Evolutionary conservation across 1,284 basidiomycete species (phyloP).

Genomic region (Trichosporon asahii): DNA sequence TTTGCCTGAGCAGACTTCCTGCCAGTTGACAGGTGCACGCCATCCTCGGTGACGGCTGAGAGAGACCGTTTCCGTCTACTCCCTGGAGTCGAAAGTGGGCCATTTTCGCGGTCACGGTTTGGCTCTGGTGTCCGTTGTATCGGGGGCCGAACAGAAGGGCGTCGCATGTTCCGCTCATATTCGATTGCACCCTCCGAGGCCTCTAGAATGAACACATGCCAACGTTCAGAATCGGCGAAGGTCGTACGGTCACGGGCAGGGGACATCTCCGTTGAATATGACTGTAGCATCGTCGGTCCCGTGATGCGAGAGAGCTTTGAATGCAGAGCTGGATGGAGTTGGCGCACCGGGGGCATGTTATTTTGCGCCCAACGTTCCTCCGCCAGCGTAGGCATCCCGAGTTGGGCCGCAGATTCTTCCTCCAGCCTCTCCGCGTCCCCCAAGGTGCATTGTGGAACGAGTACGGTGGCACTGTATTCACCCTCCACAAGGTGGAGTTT

Average conservation of each 20-base stretch:
- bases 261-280: neutral
- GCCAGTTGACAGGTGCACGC: neutral
- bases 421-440: neutral
- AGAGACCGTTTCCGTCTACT: neutral
- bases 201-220: neutral
- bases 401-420: neutral
- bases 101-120: neutral
- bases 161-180: neutral
- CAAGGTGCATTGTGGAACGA: neutral
- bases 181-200: neutral
- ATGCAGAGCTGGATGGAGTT: neutral
- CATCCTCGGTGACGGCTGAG: neutral
- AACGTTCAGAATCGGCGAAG: neutral
- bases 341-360: neutral
- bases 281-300: neutral
- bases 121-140: neutral
- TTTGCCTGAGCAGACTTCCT: neutral
- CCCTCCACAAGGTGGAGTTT: neutral
- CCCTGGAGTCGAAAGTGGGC: neutral
- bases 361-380: neutral
- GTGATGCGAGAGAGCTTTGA: conserved; percentile 1
- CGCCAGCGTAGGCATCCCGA: neutral
- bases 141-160: neutral
- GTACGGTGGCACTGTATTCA: neutral
- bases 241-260: neutral